Conservation (phyloP, 1,284 basidiomycete genomes). For the Termitomyces sp. region DNA sequence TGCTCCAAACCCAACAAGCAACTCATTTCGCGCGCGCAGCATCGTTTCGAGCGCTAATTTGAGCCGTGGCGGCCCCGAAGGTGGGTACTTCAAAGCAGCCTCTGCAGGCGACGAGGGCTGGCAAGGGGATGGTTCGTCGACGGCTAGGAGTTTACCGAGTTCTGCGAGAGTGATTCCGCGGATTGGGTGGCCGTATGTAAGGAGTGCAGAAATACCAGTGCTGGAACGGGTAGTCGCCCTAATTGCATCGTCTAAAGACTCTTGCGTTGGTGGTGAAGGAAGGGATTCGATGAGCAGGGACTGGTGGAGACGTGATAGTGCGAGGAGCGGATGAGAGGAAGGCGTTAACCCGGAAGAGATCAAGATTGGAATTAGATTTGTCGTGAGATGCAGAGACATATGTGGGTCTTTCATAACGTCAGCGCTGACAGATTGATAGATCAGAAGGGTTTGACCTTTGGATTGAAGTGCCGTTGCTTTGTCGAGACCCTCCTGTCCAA, state of each 20-base stretch:
- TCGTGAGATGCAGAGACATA: constrained; percentile 56
- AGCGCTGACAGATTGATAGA: neutral
- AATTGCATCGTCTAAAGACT: constrained; percentile 58
- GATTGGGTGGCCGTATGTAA: constrained; percentile 72
- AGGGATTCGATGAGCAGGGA: constrained; percentile 58
- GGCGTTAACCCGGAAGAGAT: constrained; percentile 48
- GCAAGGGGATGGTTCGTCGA: constrained; percentile 56
- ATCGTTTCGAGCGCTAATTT: constrained; percentile 61
- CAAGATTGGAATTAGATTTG: constrained; percentile 60
- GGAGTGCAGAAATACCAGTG: constrained; percentile 51
- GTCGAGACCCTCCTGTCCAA: constrained; percentile 65
- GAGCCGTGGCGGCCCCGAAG: constrained; percentile 57
- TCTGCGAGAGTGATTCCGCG: constrained; percentile 75
- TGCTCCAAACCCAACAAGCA: constrained; percentile 58
- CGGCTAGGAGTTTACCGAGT: constrained; percentile 74
- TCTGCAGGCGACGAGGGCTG: constrained; percentile 10
- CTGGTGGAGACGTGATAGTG: constrained; percentile 64
- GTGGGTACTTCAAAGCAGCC: constrained; percentile 43
- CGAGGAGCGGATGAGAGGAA: constrained; percentile 73
- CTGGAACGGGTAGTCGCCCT: constrained; percentile 51
- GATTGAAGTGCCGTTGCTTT: constrained; percentile 62
- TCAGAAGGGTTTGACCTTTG: constrained; percentile 35
- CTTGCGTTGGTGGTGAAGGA: constrained; percentile 33
- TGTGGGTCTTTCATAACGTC: constrained; percentile 38
- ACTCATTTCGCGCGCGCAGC: constrained; percentile 51